Evolutionary conservation across 257 asterid genomes (phyloP), one percentile per base, ranked within the genome.

Genomic region (Solanum pimpinellifolium): DNA sequence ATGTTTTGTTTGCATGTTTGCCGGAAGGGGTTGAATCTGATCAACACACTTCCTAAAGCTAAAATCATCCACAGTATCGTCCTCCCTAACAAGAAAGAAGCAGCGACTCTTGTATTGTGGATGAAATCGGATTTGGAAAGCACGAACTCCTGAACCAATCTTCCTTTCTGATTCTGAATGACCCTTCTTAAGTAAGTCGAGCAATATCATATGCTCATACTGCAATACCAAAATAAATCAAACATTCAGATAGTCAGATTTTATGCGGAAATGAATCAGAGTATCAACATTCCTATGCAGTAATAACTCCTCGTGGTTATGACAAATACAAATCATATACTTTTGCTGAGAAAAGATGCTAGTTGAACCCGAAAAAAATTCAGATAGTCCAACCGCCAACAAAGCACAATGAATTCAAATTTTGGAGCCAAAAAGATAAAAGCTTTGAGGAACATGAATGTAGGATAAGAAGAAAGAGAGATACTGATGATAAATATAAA

Each of bases 41-140:
- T 97, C 91, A 16, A 97, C 98, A 78, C 99, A 97, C 92, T 97
- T 97, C 86, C 99, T 90, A 94, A 97, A 97, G 92, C 99, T 97
- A 88, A 95, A 97, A 86, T 95, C 99, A 21, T 97, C 99, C n/a
- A 56, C 87, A 3, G 98, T 88, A 11, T 91, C 96, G 75, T 97
- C 99, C 12, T 94, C 95, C 92, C 98, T 95, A 65, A 89, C 52
- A 86, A 97, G 92, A 87, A 95, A 97, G 93, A 97, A 97, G 92
- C 99, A 95, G 13, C 98, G 98, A 65, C 98, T 95, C 90, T 91
- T 95, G 89, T 77, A 97, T 87, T 93, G 93, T 33, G 95, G 98
- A 86, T 97, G 99, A 93, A 29, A 90, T 9, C 97, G 94, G 42
- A 97, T 93, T 90, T 95, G 99, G 90, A 97, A 95, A 16, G 94